Evolutionary conservation across 2,329 filamentous ascomycete genomes (phyloP), one percentile per base, ranked within the genome.

Genomic region (Sclerotiophoma versabilis): DNA sequence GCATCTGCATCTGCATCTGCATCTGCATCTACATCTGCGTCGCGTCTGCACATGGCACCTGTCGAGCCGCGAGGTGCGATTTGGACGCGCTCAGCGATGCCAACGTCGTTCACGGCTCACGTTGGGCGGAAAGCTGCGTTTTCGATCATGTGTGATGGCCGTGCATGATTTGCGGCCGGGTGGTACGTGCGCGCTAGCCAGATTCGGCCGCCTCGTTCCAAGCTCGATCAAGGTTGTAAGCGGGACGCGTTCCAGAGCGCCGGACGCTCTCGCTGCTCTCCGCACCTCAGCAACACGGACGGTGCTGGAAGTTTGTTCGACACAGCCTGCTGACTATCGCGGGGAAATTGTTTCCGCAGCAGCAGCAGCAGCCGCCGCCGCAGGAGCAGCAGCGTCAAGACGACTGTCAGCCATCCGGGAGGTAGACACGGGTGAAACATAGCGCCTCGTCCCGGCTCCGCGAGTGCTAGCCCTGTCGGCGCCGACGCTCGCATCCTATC

Each of bases 371-470:
- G n/a, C n/a, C n/a, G n/a, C n/a, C n/a, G n/a, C n/a, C n/a, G n/a
- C n/a, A n/a, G n/a, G n/a, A n/a, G n/a, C n/a, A n/a, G n/a, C n/a
- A n/a, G n/a, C n/a, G n/a, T n/a, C n/a, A 14, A 26, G 20, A 49
- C 23, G 44, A 42, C 32, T 37, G 47, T 39, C 54, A 43, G 44
- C 56, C 45, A 49, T 20, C 46, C 37, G 58, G 59, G 42, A 49
- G 58, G 52, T 45, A 63, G 47, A 58, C 43, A 62, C 59, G 61
- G 59, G 59, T 71, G 69, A 72, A 72, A 71, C 68, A 68, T 69
- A 65, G 69, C 68, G 68, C 66, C 52, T 57, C 65, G 58, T 71
- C 65, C 69, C 69, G 69, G 57, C 60, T 70, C 68, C 68, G 68
- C 69, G 68, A 57, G 30, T 56, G 32, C 57, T 63, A 60, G 58